Evolutionary conservation across 805 yeast genomes (phyloP), one percentile per base, ranked within the genome.

Genomic region (Wickerhamomyces pijperi): DNA sequence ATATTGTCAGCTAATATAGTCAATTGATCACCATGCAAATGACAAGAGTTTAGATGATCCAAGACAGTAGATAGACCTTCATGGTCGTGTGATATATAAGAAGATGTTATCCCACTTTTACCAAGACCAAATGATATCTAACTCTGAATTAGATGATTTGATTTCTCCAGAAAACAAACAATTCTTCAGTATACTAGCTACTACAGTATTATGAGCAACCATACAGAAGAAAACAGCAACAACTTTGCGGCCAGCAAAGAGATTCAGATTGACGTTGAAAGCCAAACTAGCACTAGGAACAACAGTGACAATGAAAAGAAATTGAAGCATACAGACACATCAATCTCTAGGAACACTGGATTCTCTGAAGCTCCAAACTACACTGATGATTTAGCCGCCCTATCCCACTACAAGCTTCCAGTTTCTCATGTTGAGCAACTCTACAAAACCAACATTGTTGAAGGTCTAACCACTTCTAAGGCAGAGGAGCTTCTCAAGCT

Each of bases 391-490:
- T 15, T 31, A 5, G 15, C 12, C 33, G 13, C 19, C 13, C 19
- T 31, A 6, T 5, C 17, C 14, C 54, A 51, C 40, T 53, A 50
- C 40, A 45, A 48, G 32, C 43, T 46, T 17, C 18, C 70, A 0
- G 52, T 61, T 16, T 54, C 59, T 11, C 55, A 60, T 38, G 68
- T 69, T 12, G 66, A 60, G 17, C 47, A 56, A 11, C 41, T 51
- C 16, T 69, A 63, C 45, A 51, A 56, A 8, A 66, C 83, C 2
- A 61, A 68, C 47, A 45, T 56, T 15, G 57, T 59, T 5, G 60
- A 63, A 38, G 92, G 92, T 4, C 63, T 77, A 18, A 43, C 67
- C 1, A 36, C 53, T 4, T 41, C 45, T 0, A 56, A 49, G 5
- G 76, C 69, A 3, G 50, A 44, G 3, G 46, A 44, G 16, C 40